These are phyloP conservation scores for Trichoderma endophyticum DNA, from an alignment of 2,329 filamentous ascomycete species.

Conservation along the genomic window DNA sequence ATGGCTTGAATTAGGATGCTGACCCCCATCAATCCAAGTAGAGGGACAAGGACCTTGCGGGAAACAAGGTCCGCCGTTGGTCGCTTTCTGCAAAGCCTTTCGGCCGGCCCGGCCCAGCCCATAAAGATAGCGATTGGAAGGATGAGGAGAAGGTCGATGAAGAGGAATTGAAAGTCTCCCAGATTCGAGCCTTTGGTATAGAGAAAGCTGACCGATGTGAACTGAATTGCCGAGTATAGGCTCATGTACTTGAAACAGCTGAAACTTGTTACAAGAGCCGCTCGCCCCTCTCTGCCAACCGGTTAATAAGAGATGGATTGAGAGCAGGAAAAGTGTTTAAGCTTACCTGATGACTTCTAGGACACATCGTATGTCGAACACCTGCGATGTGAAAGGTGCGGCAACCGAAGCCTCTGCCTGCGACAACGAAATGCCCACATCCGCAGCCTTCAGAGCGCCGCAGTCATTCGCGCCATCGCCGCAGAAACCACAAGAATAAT, in stretches of 20 bases:
- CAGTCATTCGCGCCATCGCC: conserved; percentile 98
- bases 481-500: conserved; percentile 94
- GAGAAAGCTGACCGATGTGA: conserved; percentile 93
- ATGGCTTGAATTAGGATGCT: conserved; percentile 74
- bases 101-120: conserved; percentile 91
- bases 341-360: conserved; percentile 77
- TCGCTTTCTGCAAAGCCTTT: conserved; percentile 72
- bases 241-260: conserved; percentile 99
- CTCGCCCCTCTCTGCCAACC: conserved; percentile 71
- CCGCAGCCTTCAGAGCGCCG: conserved; percentile 91
- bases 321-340: neutral
- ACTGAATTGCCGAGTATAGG: conserved; percentile 98
- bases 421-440: conserved; percentile 94
- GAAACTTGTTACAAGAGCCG: conserved; percentile 95
- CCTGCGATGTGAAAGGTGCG: conserved; percentile 91
- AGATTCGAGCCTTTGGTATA: conserved; percentile 92
- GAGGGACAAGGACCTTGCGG: conserved; percentile 82
- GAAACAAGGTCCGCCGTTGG: conserved; percentile 91
- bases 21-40: conserved; percentile 83
- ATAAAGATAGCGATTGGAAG: conserved; percentile 97
- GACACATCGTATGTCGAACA: conserved; percentile 96
- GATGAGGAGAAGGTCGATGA: conserved; percentile 90
- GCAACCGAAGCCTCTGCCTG: conserved; percentile 97
- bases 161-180: conserved; percentile 96
- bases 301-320: conserved; percentile 23